phyloP scores from a whole-genome alignment of 2,329 filamentous ascomycete genomes.

The Talaromyces rugulosus region DNA sequence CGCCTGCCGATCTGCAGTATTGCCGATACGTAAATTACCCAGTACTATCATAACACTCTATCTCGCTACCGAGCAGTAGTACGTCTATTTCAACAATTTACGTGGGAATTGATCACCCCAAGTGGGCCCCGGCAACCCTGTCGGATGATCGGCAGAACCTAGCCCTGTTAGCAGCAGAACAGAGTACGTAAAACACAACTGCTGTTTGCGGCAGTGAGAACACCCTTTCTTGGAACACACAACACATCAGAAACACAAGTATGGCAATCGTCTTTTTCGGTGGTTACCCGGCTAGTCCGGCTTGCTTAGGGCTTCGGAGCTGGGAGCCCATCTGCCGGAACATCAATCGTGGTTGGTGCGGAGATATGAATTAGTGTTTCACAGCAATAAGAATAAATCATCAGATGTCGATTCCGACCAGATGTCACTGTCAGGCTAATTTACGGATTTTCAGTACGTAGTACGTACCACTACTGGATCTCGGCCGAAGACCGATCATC shows the following conservation, averaged over 20 bases:
- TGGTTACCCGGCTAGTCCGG: not conserved
- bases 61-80: no score
- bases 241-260: not conserved
- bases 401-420: no score
- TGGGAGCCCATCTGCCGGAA: not conserved
- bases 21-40: not conserved
- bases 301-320: not conserved
- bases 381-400: not conserved
- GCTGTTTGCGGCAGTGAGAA: not conserved
- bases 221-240: not conserved
- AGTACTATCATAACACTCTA: no score
- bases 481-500: no score
- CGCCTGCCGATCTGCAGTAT: not conserved
- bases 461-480: no score
- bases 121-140: conserved; percentile 1
- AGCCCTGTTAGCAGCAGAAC: conserved; percentile 16
- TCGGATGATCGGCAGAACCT: conserved; percentile 23
- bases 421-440: no score
- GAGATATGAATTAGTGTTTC: not conserved
- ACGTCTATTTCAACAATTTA: no score
- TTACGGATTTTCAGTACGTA: no score
- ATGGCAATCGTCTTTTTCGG: not conserved
- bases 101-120: not conserved
- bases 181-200: not conserved
- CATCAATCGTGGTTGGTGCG: no score